Evolutionary conservation across 352 stramenopile species (phyloP).

Genomic region (Globisporangium recalcitrans): DNA sequence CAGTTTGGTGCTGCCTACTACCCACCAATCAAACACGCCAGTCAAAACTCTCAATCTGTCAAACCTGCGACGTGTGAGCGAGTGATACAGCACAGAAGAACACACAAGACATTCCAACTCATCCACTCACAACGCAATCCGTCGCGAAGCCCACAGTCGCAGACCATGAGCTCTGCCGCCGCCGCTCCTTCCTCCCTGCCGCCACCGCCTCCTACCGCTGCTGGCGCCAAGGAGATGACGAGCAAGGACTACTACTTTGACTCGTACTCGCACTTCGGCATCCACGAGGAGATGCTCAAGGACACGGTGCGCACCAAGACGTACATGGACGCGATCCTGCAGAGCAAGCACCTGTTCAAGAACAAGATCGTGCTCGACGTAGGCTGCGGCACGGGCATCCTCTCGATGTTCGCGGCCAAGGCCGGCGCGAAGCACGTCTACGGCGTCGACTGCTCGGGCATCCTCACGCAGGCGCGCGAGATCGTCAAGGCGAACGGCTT

Average conservation of each 20-base stretch:
- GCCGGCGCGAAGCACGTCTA: slow-evolving; percentile 90
- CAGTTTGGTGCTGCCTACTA: not conserved
- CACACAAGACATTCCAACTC: not conserved
- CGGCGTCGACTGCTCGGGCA: slow-evolving; percentile 94
- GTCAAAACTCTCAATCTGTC: slow-evolving; percentile 5
- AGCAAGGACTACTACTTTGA: slow-evolving; percentile 99
- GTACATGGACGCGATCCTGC: slow-evolving; percentile 97
- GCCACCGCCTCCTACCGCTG: slow-evolving; percentile 16
- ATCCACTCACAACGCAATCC: slow-evolving; percentile 8
- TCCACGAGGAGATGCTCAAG: slow-evolving; percentile 95
- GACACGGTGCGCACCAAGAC: slow-evolving; percentile 92
- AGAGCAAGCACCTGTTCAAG: slow-evolving; percentile 96
- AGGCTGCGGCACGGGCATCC: slow-evolving; percentile 95
- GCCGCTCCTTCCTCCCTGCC: slow-evolving; percentile 16
- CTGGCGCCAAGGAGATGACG: slow-evolving; percentile 50
- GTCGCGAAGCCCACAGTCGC: slow-evolving; percentile 1
- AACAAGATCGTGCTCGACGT: slow-evolving; percentile 97
- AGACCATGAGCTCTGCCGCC: slow-evolving; percentile 23
- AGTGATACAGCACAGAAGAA: slow-evolving; percentile 1
- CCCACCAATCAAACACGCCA: slow-evolving; percentile 9
- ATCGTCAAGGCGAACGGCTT: slow-evolving; percentile 96
- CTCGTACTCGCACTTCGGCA: slow-evolving; percentile 97
- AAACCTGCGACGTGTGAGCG: slow-evolving; percentile 15
- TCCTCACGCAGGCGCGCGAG: slow-evolving; percentile 97
- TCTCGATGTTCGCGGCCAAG: slow-evolving; percentile 96